Evolutionary conservation across 371 early-diverging fungal genomes (phyloP), one percentile per base, ranked within the genome.

Genomic region (Gilbertella persicaria): DNA sequence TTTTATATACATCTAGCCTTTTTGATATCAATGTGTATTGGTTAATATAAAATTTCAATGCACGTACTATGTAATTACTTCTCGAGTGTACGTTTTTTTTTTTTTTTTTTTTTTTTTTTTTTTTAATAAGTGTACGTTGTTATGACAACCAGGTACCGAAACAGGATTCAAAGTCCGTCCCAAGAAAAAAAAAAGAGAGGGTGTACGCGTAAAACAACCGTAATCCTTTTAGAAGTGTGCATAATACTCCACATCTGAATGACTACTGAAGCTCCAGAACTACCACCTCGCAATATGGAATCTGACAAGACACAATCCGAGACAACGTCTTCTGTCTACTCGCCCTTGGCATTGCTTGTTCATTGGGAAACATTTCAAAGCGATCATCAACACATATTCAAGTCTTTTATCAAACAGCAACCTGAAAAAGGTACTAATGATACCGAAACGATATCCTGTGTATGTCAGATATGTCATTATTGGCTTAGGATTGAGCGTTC

Each of bases 361-460:
- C 40, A 41, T 29, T 45, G 48, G 6, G 63, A 62, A 39, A 48
- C 57, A 5, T 36, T 35, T 13, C 43, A 36, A 21, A 49, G 43
- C 17, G 53, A 62, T 17, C 63, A 62, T 36, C 9, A 40, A 36
- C 63, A 62, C 37, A 49, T 49, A 2, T 62, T 57, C 17, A 62
- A 62, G n/a, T n/a, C 38, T 4, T n/a, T 49, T 12, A 17, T 25
- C 4, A n/a, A 17, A 3, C 40, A 49, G 6, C 37, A 20, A 17
- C 14, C 49, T 14, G 19, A 48, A 21, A 25, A 30, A 23, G 24
- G 45, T 8, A 33, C 29, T 0, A 20, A 21, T 5, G 21, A 45
- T 29, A 10, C 10, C 2, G 40, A 40, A 17, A 16, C 5, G 25
- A 42, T 38, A 17, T 51, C 38, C 3, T 41, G 16, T 26, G 37